phyloP scores from a whole-genome alignment of 164 flowering plant species.

The Vitis amurensis region DNA sequence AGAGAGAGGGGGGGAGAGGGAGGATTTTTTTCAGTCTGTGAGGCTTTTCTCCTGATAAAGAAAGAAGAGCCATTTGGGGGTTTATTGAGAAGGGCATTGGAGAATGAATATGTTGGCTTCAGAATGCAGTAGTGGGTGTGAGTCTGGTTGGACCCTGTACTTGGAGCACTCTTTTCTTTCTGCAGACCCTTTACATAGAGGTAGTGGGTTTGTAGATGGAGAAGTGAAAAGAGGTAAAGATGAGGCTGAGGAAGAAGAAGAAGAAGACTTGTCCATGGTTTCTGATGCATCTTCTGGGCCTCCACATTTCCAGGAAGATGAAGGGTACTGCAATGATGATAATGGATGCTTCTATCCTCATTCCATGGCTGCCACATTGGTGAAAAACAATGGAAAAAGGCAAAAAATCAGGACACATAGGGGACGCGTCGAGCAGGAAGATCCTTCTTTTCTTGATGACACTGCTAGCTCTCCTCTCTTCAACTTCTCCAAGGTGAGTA shows the following conservation, averaged over 20 bases:
- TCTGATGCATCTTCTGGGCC: conserved; percentile 99
- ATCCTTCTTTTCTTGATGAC: conserved; percentile 62
- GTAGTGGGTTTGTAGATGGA: conserved; percentile 13
- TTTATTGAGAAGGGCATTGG: not conserved
- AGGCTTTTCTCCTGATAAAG: too few species aligned
- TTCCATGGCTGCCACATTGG: conserved; percentile 25
- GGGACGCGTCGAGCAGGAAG: conserved; percentile 16
- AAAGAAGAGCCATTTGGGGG: not conserved
- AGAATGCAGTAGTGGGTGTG: conserved; percentile 80
- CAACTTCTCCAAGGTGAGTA: conserved; percentile 48
- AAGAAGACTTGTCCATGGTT: conserved; percentile 70
- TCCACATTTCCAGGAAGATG: conserved; percentile 56
- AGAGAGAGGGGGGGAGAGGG: too few species aligned
- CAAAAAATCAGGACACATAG: conserved; percentile 31
- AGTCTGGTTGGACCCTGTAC: conserved; percentile 94
- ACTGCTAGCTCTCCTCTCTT: conserved; percentile 81
- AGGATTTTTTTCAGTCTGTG: too few species aligned
- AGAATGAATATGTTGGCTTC: conserved; percentile 40
- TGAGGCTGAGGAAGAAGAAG: conserved; percentile 18
- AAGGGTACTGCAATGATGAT: conserved; percentile 22
- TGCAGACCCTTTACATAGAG: conserved; percentile 26
- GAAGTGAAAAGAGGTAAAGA: conserved; percentile 6
- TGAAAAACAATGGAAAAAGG: conserved; percentile 25
- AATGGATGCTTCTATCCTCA: conserved; percentile 25
- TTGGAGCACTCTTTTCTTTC: conserved; percentile 59